Conservation (phyloP, 768 basidiomycete species). For the Suillus luteus region DNA sequence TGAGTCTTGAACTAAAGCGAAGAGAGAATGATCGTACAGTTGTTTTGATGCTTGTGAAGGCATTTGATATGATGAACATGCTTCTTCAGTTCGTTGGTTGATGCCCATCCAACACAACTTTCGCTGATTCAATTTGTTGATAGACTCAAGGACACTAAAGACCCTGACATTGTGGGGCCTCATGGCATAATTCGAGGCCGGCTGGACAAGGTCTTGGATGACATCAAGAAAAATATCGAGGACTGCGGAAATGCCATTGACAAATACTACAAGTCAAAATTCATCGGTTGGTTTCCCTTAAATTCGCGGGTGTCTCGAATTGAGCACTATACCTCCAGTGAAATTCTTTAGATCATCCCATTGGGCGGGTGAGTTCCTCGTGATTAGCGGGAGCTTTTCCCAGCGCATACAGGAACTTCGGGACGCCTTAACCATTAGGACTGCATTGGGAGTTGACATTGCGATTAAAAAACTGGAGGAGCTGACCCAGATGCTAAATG, state of each 20-base stretch:
- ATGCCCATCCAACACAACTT: not conserved
- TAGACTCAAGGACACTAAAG: conserved; percentile 35
- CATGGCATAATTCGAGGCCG: conserved; percentile 38
- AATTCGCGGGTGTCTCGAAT: not conserved
- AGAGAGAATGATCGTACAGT: conserved; percentile 55
- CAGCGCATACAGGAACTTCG: conserved; percentile 38
- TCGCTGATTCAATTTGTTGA: not conserved
- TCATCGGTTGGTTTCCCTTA: conserved; percentile 35
- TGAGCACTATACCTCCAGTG: conserved; percentile 18
- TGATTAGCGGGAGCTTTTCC: conserved; percentile 35
- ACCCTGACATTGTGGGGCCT: conserved; percentile 23
- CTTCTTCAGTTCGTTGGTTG: conserved; percentile 43
- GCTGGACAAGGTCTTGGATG: conserved; percentile 31
- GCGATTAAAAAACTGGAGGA: conserved; percentile 18
- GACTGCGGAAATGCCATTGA: conserved; percentile 48
- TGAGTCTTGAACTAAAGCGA: conserved; percentile 48
- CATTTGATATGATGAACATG: conserved; percentile 50
- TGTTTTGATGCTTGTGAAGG: conserved; percentile 46
- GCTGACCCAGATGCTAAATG: conserved; percentile 14
- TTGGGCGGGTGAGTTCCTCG: conserved; percentile 42
- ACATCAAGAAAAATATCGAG: conserved; percentile 43
- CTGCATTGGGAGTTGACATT: conserved; percentile 36
- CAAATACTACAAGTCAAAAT: conserved; percentile 45
- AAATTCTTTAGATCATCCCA: conserved; percentile 34
- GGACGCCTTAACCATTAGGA: conserved; percentile 40